phyloP scores from a whole-genome alignment of 805 yeast species.

The Saccharomycodes ludwigii region DNA sequence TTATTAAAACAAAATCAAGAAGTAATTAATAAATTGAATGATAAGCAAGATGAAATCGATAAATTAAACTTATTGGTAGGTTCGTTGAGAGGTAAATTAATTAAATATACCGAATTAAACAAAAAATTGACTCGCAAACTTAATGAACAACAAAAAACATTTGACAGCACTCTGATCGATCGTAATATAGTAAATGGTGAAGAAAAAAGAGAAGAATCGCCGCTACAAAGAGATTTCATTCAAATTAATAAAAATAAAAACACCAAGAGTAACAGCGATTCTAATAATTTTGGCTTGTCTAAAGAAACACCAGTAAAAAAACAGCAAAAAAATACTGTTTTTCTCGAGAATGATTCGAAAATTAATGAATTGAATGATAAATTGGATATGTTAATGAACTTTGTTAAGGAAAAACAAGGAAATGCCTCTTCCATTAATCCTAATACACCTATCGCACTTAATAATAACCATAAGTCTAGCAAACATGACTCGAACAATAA shows the following conservation, averaged over 20 bases:
- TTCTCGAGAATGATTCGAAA: no score
- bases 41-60: slow-evolving; percentile 19
- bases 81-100: slow-evolving; percentile 23
- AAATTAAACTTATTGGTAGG: slow-evolving; percentile 22
- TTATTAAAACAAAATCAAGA: slow-evolving; percentile 26
- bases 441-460: no score
- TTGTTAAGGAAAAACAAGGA: slow-evolving; percentile 10
- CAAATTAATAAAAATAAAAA: neutral
- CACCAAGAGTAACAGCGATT: slow-evolving; percentile 1
- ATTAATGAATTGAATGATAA: slow-evolving; percentile 11
- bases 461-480: no score
- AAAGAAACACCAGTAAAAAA: no score
- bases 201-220: slow-evolving; percentile 16
- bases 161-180: slow-evolving; percentile 5
- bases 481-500: no score
- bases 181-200: slow-evolving; percentile 9
- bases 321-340: no score
- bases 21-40: slow-evolving; percentile 21
- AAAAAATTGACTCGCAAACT: slow-evolving; percentile 12
- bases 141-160: slow-evolving; percentile 8
- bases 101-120: slow-evolving; percentile 25
- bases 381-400: slow-evolving; percentile 11
- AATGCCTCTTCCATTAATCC: no score
- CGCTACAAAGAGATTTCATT: slow-evolving; percentile 1
- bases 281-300: no score